phyloP scores from a whole-genome alignment of 2,329 filamentous ascomycete species.

The Chalara sp. region DNA sequence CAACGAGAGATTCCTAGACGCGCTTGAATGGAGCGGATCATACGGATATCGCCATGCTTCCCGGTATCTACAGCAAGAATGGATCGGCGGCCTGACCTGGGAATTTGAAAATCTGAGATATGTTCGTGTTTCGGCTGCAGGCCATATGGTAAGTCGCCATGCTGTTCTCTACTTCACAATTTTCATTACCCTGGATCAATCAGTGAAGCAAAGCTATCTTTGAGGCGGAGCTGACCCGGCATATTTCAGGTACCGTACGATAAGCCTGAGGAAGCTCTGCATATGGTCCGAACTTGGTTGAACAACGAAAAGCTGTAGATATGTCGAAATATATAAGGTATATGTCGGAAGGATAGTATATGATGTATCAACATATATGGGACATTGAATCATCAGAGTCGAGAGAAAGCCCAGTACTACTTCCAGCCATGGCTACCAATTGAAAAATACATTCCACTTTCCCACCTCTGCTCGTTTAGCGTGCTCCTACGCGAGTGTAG shows the following conservation, averaged over 20 bases:
- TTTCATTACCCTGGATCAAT: too few species aligned
- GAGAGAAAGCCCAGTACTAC: too few species aligned
- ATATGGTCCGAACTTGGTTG: slow-evolving; percentile 15
- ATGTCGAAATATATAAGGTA: too few species aligned
- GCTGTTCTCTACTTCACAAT: too few species aligned
- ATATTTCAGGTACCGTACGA: slow-evolving; percentile 12
- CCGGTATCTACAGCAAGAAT: slow-evolving; percentile 15
- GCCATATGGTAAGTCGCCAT: slow-evolving; percentile 13
- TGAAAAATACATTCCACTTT: too few species aligned
- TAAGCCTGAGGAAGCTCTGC: slow-evolving; percentile 15
- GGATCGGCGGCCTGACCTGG: slow-evolving; percentile 16
- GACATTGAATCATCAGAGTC: too few species aligned
- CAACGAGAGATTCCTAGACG: slow-evolving; percentile 15
- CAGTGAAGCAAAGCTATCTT: too few species aligned
- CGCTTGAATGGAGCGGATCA: slow-evolving; percentile 14
- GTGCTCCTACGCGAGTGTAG: too few species aligned
- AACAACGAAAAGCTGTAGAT: slow-evolving; percentile 6
- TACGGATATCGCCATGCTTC: slow-evolving; percentile 15
- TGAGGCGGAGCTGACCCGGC: background rate
- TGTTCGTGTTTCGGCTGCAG: slow-evolving; percentile 14
- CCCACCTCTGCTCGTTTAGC: too few species aligned
- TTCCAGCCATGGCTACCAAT: too few species aligned
- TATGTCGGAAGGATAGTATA: too few species aligned
- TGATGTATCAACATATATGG: too few species aligned
- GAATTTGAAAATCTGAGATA: slow-evolving; percentile 15